Evolutionary conservation across 306 rosid genomes (phyloP).

Genomic region (Prunus padus): DNA sequence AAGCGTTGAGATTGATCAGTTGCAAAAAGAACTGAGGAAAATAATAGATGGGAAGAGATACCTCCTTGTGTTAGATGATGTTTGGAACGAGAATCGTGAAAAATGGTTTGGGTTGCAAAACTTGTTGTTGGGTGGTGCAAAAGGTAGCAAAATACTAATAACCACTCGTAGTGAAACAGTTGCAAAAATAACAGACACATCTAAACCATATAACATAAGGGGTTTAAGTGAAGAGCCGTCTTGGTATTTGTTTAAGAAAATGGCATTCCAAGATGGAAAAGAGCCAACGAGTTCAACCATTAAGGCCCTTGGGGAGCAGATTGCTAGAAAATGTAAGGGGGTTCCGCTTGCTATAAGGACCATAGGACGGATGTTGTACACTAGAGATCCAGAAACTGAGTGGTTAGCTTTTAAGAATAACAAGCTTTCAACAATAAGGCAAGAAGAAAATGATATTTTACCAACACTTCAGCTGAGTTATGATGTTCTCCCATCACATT

Average conservation of each 20-base stretch:
- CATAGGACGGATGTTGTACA: constrained; percentile 6
- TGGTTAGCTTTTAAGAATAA: not conserved
- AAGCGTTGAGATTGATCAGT: not conserved
- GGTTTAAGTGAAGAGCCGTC: not conserved
- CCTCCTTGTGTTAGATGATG: constrained; percentile 43
- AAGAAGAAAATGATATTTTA: not conserved
- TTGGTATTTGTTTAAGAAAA: constrained; percentile 8
- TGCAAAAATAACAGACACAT: no score
- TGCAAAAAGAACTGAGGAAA: not conserved
- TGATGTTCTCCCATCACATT: not conserved
- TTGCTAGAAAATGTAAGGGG: constrained; percentile 16
- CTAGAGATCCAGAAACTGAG: not conserved
- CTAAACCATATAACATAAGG: no score
- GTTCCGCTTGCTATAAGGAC: constrained; percentile 22
- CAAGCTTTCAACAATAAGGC: not conserved
- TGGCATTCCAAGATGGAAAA: constrained; percentile 16
- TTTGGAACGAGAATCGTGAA: constrained; percentile 34
- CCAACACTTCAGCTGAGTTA: constrained; percentile 4
- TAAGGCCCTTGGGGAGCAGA: constrained; percentile 14
- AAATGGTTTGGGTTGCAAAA: constrained; percentile 6
- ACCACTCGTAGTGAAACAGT: no score
- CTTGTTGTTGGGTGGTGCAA: no score
- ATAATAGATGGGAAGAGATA: constrained; percentile 15
- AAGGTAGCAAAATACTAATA: not conserved
- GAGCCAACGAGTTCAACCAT: not conserved